Evolutionary conservation across 1,284 basidiomycete species (phyloP), one percentile per base, ranked within the genome.

Genomic region (Tetrapyrgos nigripes): DNA sequence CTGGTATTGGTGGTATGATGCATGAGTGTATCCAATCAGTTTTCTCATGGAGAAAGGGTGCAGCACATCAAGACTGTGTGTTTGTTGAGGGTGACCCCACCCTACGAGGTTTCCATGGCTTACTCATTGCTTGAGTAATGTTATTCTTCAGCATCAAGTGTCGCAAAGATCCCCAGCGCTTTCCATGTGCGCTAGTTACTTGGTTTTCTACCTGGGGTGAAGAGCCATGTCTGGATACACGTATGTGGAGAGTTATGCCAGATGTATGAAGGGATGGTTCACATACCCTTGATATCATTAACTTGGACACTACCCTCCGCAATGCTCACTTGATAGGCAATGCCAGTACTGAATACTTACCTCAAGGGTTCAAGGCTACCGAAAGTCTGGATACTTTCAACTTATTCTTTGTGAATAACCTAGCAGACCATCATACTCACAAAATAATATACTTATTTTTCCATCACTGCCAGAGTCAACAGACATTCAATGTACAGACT

Each of bases 1-100:
- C 62, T 13, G 72, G 74, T 17, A 40, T 60, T 14, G 47, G 63
- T 14, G 73, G 72, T 0, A 71, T 75, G 70, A 62, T 62, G 17
- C 61, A 55, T 3, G 68, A 75, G 50, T 57, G 59, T 3, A 76
- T 76, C 29, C 58, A 65, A 2, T 64, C 65, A 4, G 69, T 55
- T 1, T 60, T 59, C 3, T 57, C 53, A 4, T 75, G 71, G 70
- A 21, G 53, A 14, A 57, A 50, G 29, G 50, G 57, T 6, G 45
- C 26, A n/a, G 52, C 55, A 2, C 58, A 64, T 0, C 50, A 60
- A n/a, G 70, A 76, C 57, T 68, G 64, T 46, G 64, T 71, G 0
- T 67, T 76, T 27, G 59, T 68, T 10, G 57, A 48, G 6, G 17
- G 35, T 8, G 37, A 61, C 28, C 40, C 37, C 3, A 33, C 45